A percentile compares a stretch with the other conserved stretches of the same genome.
Conservation (phyloP, 2,329 filamentous ascomycete species). For the Geosmithia morbida region DNA sequence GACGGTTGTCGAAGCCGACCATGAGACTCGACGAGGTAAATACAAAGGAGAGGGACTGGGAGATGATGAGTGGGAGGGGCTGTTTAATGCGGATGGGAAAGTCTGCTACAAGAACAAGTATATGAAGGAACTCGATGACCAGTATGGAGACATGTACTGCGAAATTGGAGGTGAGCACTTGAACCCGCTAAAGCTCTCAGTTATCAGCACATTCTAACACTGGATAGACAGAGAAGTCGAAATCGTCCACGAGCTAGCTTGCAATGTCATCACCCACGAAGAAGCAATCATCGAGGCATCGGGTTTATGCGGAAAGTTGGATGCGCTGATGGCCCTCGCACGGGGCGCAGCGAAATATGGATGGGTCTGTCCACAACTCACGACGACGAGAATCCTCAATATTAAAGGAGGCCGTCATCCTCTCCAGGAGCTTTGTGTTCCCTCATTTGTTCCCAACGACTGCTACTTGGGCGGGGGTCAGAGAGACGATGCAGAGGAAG, state of each 20-base stretch:
- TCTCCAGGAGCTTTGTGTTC: conserved; percentile 70
- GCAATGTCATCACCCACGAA: conserved; percentile 56
- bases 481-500: conserved; percentile 8
- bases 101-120: conserved; percentile 77
- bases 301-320: conserved; percentile 72
- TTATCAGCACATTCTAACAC: conserved; percentile 7
- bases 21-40: conserved; percentile 37
- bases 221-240: conserved; percentile 69
- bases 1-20: conserved; percentile 48
- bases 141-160: conserved; percentile 74
- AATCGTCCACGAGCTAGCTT: conserved; percentile 64
- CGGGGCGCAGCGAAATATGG: conserved; percentile 62
- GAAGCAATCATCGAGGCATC: conserved; percentile 53
- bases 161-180: conserved; percentile 56
- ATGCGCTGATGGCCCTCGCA: conserved; percentile 70
- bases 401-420: conserved; percentile 75
- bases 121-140: conserved; percentile 68
- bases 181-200: neutral
- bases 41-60: conserved; percentile 46
- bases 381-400: conserved; percentile 50
- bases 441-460: conserved; percentile 72
- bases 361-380: conserved; percentile 56
- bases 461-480: conserved; percentile 50
- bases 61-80: conserved; percentile 57
- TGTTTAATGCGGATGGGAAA: conserved; percentile 57